These are phyloP conservation scores for Stereocaulon alpinum DNA, from an alignment of 495 filamentous ascomycete species.

Conservation along the genomic window DNA sequence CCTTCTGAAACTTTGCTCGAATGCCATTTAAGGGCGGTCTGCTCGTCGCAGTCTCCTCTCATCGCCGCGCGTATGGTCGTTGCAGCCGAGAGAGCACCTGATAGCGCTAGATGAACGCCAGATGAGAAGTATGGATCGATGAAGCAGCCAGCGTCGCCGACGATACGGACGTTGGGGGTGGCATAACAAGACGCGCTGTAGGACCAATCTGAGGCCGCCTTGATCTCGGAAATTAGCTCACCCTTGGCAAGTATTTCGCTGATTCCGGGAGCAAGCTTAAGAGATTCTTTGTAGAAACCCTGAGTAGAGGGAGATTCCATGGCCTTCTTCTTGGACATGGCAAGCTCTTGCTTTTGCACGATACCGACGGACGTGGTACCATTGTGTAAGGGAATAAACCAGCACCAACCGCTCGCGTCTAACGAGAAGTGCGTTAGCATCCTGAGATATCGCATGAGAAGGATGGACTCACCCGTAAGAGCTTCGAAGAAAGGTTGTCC, in stretches of 20 bases:
- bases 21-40: constrained; percentile 37
- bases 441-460: no score
- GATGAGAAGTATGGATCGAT: constrained; percentile 38
- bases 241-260: constrained; percentile 24
- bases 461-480: no score
- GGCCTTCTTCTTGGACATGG: constrained; percentile 25
- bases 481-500: constrained; percentile 32
- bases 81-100: constrained; percentile 38
- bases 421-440: no score
- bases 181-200: constrained; percentile 35
- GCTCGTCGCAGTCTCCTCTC: constrained; percentile 32
- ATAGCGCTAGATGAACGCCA: constrained; percentile 40
- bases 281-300: constrained; percentile 33
- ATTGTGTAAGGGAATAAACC: constrained; percentile 31
- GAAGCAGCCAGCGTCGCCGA: constrained; percentile 36
- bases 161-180: constrained; percentile 27
- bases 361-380: constrained; percentile 30
- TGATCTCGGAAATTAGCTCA: constrained; percentile 28
- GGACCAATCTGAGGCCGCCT: constrained; percentile 35
- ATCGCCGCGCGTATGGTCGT: constrained; percentile 27
- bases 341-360: constrained; percentile 28
- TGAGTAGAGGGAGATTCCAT: constrained; percentile 18
- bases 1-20: constrained; percentile 33
- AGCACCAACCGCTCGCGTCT: constrained; percentile 31
- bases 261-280: constrained; percentile 27